These are phyloP conservation scores for Pseudogymnoascus sp. DNA, from an alignment of 2,329 filamentous ascomycete genomes.

Conservation along the genomic window DNA sequence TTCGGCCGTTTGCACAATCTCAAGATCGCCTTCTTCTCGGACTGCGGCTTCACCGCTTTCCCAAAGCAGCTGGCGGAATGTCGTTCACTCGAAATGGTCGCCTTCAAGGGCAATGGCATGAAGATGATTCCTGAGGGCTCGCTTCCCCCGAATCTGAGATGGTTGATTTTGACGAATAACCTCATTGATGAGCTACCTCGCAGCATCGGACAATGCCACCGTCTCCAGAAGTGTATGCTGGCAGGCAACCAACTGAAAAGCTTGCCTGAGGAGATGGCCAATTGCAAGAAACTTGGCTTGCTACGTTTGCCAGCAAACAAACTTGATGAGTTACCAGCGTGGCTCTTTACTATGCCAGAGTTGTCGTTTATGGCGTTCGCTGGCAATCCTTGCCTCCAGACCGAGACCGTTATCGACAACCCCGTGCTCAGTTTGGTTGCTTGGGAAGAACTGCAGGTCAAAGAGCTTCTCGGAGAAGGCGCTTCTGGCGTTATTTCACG, in stretches of 20 bases:
- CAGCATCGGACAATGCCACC: conserved; percentile 35
- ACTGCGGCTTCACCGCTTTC: conserved; percentile 37
- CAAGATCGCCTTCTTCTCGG: conserved; percentile 39
- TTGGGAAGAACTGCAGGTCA: conserved; percentile 35
- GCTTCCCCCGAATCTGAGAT: conserved; percentile 37
- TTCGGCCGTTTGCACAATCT: conserved; percentile 35
- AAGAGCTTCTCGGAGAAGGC: conserved; percentile 36
- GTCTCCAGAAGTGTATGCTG: conserved; percentile 42
- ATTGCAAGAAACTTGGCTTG: conserved; percentile 37
- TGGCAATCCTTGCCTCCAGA: conserved; percentile 35
- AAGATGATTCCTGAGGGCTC: conserved; percentile 32
- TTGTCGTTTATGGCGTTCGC: conserved; percentile 41
- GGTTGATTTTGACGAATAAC: conserved; percentile 42
- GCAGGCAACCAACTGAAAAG: conserved; percentile 35
- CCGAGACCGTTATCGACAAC: conserved; percentile 12
- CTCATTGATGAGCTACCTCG: conserved; percentile 31
- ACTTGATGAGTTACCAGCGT: conserved; percentile 32
- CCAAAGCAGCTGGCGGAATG: conserved; percentile 36
- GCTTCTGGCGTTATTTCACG: conserved; percentile 40
- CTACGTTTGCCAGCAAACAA: conserved; percentile 38
- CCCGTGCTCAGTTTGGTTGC: conserved; percentile 30
- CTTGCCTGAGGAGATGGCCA: conserved; percentile 36
- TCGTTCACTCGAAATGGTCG: conserved; percentile 40
- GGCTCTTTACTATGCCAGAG: conserved; percentile 38
- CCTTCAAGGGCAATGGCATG: conserved; percentile 41